Conservation (phyloP, 805 yeast genomes). For the Zygotorulaspora florentina region DNA sequence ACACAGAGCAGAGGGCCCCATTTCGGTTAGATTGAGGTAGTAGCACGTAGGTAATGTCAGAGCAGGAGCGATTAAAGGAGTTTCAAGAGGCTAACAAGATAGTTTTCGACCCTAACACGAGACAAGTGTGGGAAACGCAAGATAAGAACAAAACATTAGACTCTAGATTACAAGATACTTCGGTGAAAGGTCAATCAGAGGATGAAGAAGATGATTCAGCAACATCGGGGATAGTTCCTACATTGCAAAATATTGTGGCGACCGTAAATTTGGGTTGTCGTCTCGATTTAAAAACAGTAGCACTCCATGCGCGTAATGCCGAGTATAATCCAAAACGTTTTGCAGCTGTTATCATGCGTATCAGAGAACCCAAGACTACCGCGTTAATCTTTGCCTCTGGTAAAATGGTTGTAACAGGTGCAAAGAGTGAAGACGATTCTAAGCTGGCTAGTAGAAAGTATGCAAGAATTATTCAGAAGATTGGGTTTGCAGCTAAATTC, state of each 20-base stretch:
- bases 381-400: conserved; percentile 98
- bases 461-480: conserved; percentile 95
- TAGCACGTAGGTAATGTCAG: conserved; percentile 25
- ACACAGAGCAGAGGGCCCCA: too few species aligned
- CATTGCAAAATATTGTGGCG: conserved; percentile 90
- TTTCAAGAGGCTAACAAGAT: conserved; percentile 35
- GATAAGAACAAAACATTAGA: conserved; percentile 14
- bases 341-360: conserved; percentile 99
- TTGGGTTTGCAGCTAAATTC: conserved; percentile 96
- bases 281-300: conserved; percentile 92
- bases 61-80: conserved; percentile 32
- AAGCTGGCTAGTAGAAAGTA: conserved; percentile 95
- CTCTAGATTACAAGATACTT: conserved; percentile 4
- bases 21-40: too few species aligned
- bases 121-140: conserved; percentile 37
- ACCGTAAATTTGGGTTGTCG: conserved; percentile 96
- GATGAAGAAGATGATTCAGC: conserved; percentile 55
- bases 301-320: conserved; percentile 97
- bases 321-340: conserved; percentile 98
- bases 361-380: conserved; percentile 97
- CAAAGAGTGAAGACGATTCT: conserved; percentile 97
- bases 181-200: conserved; percentile 15
- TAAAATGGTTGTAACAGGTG: conserved; percentile 99
- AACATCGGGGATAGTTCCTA: conserved; percentile 94
- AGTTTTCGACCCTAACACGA: conserved; percentile 35